Base-by-base conservation (phyloP, 441 rosid genomes). In the Breynia disticha region DNA sequence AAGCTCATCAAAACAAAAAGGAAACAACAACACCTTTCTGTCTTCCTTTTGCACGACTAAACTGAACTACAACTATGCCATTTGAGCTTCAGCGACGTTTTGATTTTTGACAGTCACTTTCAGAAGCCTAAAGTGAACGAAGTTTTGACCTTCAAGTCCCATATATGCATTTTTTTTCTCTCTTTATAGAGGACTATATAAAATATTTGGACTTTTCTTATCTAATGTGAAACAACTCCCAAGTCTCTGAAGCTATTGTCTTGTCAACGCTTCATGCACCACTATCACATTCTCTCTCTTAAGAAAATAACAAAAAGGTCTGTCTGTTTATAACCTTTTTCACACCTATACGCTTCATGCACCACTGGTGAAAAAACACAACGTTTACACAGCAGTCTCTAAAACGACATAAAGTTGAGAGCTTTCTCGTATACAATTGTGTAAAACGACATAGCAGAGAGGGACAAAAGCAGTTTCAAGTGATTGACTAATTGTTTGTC, bases 401-500 rank as follows among this genome's bases (percentile, higher is more conserved):
- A 28, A 28, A 28, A 28, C 3, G 4, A 3, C 35, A 44, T 53
- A 32, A n/a, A n/a, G n/a, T n/a, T n/a, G n/a, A n/a, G n/a, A n/a
- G n/a, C n/a, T n/a, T n/a, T n/a, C n/a, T n/a, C n/a, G n/a, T n/a
- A n/a, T n/a, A n/a, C n/a, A n/a, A n/a, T n/a, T n/a, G n/a, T n/a
- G n/a, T 28, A 28, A 28, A 28, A 28, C 3, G 4, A 3, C 35
- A 44, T 53, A 32, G 45, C 16, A 51, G 44, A 52, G 11, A 10
- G 48, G 45, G 57, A 51, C 14, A 57, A 22, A 47, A 16, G 18
- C 54, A 60, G 21, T 50, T 60, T 64, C 55, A 15, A 13, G 54
- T 12, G 50, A 64, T 80, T 69, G 84, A 74, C 80, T 63, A 62
- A 63, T 56, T 56, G 55, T 57, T 71, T 72, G 90, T 74, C 81